Evolutionary conservation across 2,329 filamentous ascomycete species (phyloP).

Genomic region (Stagonosporopsis vannaccii): DNA sequence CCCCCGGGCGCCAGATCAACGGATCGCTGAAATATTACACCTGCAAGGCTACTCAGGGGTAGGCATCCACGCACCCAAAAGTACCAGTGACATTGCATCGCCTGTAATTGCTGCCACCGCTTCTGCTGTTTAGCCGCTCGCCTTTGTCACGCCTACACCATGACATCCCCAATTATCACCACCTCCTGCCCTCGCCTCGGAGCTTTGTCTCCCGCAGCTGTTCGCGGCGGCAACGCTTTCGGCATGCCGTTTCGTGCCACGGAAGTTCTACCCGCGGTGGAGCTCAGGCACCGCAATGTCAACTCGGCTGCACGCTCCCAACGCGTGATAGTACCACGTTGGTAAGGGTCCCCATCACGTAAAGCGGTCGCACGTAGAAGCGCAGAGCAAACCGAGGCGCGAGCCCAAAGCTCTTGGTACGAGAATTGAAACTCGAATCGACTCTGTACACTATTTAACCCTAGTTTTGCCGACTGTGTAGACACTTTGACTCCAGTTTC

Average conservation of each 20-base stretch:
- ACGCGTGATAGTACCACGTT: not conserved
- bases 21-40: conserved; percentile 7
- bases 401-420: conserved; percentile 5
- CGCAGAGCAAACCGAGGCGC: conserved; percentile 1
- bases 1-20: conserved; percentile 17
- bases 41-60: conserved; percentile 17
- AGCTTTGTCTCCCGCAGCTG: conserved; percentile 9
- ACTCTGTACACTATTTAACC: not conserved
- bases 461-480: not conserved
- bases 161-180: not conserved
- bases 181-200: not conserved
- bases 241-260: conserved; percentile 12
- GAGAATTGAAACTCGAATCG: not conserved
- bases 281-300: conserved; percentile 1
- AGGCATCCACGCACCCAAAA: not conserved
- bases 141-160: not conserved
- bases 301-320: conserved; percentile 7
- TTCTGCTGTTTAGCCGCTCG: not conserved
- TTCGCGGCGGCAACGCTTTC: conserved; percentile 1
- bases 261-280: not conserved
- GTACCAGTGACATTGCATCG: conserved; percentile 9
- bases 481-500: not conserved
- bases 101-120: conserved; percentile 2
- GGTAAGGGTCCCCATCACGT: not conserved
- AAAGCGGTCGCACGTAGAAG: conserved; percentile 3